A percentile compares a stretch with the other conserved stretches of the same genome.
Evolutionary conservation across 2,329 filamentous ascomycete genomes (phyloP).

Genomic region (Cladophialophora bantiana): DNA sequence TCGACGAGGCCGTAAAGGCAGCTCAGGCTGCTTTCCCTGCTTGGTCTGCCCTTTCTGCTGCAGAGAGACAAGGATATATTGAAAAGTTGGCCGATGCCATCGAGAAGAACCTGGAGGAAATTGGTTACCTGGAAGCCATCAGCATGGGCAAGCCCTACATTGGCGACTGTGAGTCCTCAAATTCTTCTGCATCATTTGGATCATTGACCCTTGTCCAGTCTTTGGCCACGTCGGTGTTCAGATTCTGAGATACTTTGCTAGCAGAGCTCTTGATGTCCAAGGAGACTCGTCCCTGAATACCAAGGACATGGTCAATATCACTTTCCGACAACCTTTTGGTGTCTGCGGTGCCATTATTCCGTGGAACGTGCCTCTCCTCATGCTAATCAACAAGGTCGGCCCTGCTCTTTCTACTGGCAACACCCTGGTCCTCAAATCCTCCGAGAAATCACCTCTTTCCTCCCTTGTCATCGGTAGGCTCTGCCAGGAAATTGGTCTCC

Average conservation of each 20-base stretch:
- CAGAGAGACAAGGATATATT: slow-evolving; percentile 53
- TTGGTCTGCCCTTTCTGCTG: slow-evolving; percentile 56
- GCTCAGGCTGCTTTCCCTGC: slow-evolving; percentile 45
- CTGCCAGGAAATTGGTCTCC: slow-evolving; percentile 64
- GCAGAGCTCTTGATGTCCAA: slow-evolving; percentile 46
- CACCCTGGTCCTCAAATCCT: slow-evolving; percentile 64
- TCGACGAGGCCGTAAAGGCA: slow-evolving; percentile 45
- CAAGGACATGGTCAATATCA: slow-evolving; percentile 60
- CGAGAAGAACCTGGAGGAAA: slow-evolving; percentile 50
- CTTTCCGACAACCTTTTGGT: slow-evolving; percentile 63
- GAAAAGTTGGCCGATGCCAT: slow-evolving; percentile 52
- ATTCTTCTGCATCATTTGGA: not conserved
- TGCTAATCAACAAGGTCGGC: slow-evolving; percentile 57
- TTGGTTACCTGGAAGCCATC: slow-evolving; percentile 55
- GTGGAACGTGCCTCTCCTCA: slow-evolving; percentile 61
- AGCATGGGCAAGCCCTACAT: slow-evolving; percentile 62
- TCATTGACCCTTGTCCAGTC: slow-evolving; percentile 57
- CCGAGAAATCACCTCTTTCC: slow-evolving; percentile 47
- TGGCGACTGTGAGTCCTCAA: slow-evolving; percentile 49
- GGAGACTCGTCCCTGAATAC: slow-evolving; percentile 56
- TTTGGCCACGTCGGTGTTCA: slow-evolving; percentile 71
- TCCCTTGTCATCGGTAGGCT: slow-evolving; percentile 67
- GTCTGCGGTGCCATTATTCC: slow-evolving; percentile 54
- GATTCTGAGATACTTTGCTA: slow-evolving; percentile 77
- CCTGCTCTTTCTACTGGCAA: slow-evolving; percentile 66